A percentile compares a stretch with the other conserved stretches of the same genome.
Evolutionary conservation across 2,329 filamentous ascomycete species (phyloP).

Genomic region (Herpotrichia juniperi): DNA sequence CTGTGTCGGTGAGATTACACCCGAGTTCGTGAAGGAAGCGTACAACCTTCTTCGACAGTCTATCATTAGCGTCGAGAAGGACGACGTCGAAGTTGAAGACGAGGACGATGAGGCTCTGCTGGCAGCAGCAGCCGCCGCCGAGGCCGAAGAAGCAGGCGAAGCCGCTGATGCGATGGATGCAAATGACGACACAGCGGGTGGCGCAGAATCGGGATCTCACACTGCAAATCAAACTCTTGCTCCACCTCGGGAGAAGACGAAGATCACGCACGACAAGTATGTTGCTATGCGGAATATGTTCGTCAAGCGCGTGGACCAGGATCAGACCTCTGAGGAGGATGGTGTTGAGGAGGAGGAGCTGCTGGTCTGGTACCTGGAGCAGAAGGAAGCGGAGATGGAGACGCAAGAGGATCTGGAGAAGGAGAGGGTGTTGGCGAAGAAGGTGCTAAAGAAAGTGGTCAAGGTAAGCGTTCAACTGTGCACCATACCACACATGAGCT

Average conservation of each 20-base stretch:
- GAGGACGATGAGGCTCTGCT: conserved; percentile 68
- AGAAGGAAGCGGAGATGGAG: conserved; percentile 82
- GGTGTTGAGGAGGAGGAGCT: conserved; percentile 85
- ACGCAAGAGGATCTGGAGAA: conserved; percentile 80
- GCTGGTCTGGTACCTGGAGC: conserved; percentile 88
- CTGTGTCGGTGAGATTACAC: conserved; percentile 87
- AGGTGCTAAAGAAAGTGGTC: conserved; percentile 94
- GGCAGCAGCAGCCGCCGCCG: conserved; percentile 58
- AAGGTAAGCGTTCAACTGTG: conserved; percentile 67
- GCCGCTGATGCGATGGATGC: conserved; percentile 49
- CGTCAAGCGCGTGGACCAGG: conserved; percentile 81
- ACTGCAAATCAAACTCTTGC: conserved; percentile 49
- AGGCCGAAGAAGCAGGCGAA: conserved; percentile 46
- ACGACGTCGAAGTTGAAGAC: conserved; percentile 93
- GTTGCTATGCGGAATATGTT: conserved; percentile 87
- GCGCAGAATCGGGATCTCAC: conserved; percentile 45
- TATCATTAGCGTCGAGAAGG: conserved; percentile 97
- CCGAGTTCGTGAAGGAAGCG: conserved; percentile 87
- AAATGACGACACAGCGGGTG: conserved; percentile 25
- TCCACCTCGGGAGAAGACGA: conserved; percentile 68
- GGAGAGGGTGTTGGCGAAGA: conserved; percentile 74
- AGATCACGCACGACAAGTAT: conserved; percentile 95
- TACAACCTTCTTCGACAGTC: conserved; percentile 90
- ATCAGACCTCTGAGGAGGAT: conserved; percentile 76
- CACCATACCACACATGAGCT: no score